Evolutionary conservation across 495 filamentous ascomycete genomes (phyloP), one percentile per base, ranked within the genome.

Genomic region (Aspergillus saccharolyticus): DNA sequence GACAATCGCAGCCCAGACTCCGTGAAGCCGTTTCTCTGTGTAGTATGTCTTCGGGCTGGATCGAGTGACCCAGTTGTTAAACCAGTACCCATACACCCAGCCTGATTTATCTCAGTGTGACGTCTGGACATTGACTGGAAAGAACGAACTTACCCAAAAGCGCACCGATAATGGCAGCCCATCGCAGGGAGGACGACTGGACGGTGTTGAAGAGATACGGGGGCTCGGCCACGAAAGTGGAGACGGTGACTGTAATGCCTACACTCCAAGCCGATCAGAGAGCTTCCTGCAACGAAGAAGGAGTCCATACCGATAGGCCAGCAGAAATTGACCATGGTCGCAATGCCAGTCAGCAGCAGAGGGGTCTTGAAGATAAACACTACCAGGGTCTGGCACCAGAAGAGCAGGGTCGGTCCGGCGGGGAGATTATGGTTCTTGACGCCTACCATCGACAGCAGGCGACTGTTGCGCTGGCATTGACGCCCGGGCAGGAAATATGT

Each of bases 371-470:
- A 72, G 3, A 74, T 64, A 57, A 72, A 70, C 10, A 65, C 50
- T 1, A 69, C 53, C n/a, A 75, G 28, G 1, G 28, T 67, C 39
- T 57, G 62, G 15, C 60, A 61, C 61, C 66, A 66, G 33, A 63
- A 55, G 16, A 19, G 21, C 18, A 75, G 33, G 0, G 66, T 72
- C 0, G 62, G 39, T 5, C 42, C 18, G 43, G 67, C 70, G 24
- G 62, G 63, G 5, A 70, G 62, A 14, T 60, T 67, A 12, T 68
- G 66, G 46, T 67, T 77, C 33, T 80, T 79, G 62, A 83, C 74
- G 3, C 81, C 80, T 19, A 78, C 78, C 54, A 82, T 82, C 1
- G 78, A 76, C 15, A 57, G 57, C 1, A 67, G 10, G 0, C 65
- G 61, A 6, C 67, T 63, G 10, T 45, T 53, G 1, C 42, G 24